Conservation (phyloP, 352 stramenopile genomes). For the Pythium volutum region DNA sequence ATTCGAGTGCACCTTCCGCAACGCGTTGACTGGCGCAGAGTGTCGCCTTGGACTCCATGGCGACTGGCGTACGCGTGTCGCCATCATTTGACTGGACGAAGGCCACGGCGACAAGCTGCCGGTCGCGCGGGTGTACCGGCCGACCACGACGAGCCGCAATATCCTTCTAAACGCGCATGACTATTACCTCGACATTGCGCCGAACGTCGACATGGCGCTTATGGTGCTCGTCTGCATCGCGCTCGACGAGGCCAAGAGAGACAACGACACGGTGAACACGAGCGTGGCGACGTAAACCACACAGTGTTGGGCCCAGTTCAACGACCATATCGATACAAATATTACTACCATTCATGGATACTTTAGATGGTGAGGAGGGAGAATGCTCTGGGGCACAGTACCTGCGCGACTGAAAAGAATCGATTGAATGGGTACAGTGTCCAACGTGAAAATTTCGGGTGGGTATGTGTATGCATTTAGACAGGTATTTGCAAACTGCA, state of each 20-base stretch:
- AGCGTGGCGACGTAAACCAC: too few relatives aligned
- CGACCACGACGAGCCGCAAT: slow-evolving; percentile 12
- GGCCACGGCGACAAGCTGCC: slow-evolving; percentile 10
- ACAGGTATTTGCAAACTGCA: background rate
- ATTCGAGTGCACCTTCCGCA: slow-evolving; percentile 22
- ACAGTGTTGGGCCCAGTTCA: too few relatives aligned
- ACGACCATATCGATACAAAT: too few relatives aligned
- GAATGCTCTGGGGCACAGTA: too few relatives aligned
- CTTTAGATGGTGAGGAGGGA: too few relatives aligned
- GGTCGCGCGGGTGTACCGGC: slow-evolving; percentile 27
- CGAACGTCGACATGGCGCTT: slow-evolving; percentile 28
- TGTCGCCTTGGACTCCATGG: slow-evolving; percentile 21
- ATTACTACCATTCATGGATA: too few relatives aligned
- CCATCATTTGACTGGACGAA: slow-evolving; percentile 27
- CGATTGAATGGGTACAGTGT: background rate
- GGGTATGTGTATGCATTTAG: background rate
- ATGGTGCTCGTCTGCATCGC: slow-evolving; percentile 27
- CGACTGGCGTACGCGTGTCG: slow-evolving; percentile 23
- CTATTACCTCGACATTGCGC: slow-evolving; percentile 29
- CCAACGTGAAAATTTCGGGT: too few relatives aligned
- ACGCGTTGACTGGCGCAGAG: slow-evolving; percentile 7
- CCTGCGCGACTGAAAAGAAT: too few relatives aligned
- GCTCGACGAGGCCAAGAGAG: slow-evolving; percentile 24
- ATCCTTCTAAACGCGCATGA: slow-evolving; percentile 18
- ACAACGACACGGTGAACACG: too few relatives aligned